Evolutionary conservation across 345 rosid genomes (phyloP).

Genomic region (Moricandia arvensis): DNA sequence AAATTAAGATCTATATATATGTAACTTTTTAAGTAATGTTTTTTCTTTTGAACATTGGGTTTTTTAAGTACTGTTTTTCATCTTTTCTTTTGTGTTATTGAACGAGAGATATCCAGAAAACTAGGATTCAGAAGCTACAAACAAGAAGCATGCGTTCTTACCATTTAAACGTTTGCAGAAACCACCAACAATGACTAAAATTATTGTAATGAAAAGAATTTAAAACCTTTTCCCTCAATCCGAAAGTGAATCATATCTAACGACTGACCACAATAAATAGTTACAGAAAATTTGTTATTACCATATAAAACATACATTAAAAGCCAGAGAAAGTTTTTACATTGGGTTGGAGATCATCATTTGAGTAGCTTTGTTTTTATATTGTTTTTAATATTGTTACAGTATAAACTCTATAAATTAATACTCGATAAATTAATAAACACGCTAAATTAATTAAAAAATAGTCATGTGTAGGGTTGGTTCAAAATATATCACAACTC

Average conservation of each 20-base stretch:
- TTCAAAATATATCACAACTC: too few relatives aligned
- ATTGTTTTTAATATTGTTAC: too few relatives aligned
- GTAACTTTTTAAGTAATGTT: too few relatives aligned
- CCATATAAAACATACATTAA: neutral
- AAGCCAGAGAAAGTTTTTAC: neutral
- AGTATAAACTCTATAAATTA: too few relatives aligned
- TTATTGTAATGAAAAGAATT: neutral
- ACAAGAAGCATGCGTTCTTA: neutral
- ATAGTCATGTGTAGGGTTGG: too few relatives aligned
- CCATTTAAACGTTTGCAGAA: neutral
- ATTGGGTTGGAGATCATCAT: neutral
- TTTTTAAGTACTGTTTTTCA: too few relatives aligned
- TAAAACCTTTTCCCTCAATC: neutral
- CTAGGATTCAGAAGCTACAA: neutral
- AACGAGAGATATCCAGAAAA: neutral
- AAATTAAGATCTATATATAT: neutral
- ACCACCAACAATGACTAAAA: neutral
- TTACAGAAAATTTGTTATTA: neutral
- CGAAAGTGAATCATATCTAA: neutral
- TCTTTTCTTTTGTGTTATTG: neutral
- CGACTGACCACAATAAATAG: neutral
- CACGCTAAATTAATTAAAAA: too few relatives aligned
- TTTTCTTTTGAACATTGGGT: too few relatives aligned
- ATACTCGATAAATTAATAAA: too few relatives aligned
- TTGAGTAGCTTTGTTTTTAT: too few relatives aligned